Evolutionary conservation across 192 early-diverging fungal genomes (phyloP).

Genomic region (Chytriomyces sp.): DNA sequence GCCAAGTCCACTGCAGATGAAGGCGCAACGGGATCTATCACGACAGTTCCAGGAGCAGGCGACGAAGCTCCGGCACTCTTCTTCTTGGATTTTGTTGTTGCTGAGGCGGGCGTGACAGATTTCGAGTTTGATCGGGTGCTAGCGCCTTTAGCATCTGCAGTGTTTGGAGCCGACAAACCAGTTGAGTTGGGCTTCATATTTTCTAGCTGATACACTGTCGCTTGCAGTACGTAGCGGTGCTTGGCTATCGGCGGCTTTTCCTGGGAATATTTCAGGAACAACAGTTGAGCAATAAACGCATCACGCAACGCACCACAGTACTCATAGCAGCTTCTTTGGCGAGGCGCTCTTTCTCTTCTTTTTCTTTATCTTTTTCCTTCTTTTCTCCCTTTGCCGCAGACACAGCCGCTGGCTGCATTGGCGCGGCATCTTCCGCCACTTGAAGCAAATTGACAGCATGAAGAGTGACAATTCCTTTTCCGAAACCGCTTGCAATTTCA

Average conservation of each 20-base stretch:
- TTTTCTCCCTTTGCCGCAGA: slow-evolving; percentile 44
- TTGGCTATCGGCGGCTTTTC: background rate
- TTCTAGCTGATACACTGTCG: slow-evolving; percentile 19
- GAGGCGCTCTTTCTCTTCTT: slow-evolving; percentile 24
- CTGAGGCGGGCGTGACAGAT: slow-evolving; percentile 5
- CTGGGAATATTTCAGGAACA: background rate
- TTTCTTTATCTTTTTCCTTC: slow-evolving; percentile 41
- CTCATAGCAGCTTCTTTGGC: slow-evolving; percentile 7
- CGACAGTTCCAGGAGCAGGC: slow-evolving; percentile 9
- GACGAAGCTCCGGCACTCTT: slow-evolving; percentile 3
- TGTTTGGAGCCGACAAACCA: background rate
- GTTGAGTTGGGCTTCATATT: slow-evolving; percentile 13
- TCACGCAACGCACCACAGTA: slow-evolving; percentile 3
- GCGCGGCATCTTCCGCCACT: slow-evolving; percentile 35
- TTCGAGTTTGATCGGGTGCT: background rate
- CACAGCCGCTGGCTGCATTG: background rate
- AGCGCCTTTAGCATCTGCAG: background rate
- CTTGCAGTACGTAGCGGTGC: slow-evolving; percentile 34
- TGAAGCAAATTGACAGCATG: slow-evolving; percentile 40
- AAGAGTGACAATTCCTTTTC: slow-evolving; percentile 48
- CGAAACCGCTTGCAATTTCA: slow-evolving; percentile 43
- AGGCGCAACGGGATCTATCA: background rate
- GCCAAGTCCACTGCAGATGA: background rate
- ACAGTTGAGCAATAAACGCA: too few species aligned
- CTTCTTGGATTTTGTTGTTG: slow-evolving; percentile 23